A percentile compares a stretch with the other conserved stretches of the same genome.
Conservation (phyloP, 352 stramenopile genomes). For the Phytophthora pluvialis region DNA sequence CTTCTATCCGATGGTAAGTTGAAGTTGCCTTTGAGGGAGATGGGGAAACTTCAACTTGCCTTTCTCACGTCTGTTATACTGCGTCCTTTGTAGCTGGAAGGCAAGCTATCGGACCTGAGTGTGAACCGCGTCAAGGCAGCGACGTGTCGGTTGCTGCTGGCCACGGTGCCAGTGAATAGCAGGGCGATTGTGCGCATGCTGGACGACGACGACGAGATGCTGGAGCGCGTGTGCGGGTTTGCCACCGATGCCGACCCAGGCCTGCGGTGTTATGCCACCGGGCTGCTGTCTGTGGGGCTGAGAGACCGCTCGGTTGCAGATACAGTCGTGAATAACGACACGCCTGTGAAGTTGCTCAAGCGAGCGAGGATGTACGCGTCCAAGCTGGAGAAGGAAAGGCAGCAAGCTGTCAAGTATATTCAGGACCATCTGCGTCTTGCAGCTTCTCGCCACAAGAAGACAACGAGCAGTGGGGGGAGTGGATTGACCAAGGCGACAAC, state of each 20-base stretch:
- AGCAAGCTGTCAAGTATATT: conserved; percentile 82
- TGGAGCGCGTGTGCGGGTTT: conserved; percentile 78
- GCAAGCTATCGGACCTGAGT: conserved; percentile 67
- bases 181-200: conserved; percentile 76
- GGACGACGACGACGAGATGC: conserved; percentile 76
- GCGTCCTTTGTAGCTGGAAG: conserved; percentile 52
- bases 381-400: conserved; percentile 74
- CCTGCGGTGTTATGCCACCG: conserved; percentile 80
- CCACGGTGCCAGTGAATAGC: conserved; percentile 75
- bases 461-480: conserved; percentile 13
- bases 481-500: conserved; percentile 24
- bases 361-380: conserved; percentile 76
- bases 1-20: conserved; percentile 78
- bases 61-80: conserved; percentile 1
- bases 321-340: conserved; percentile 85
- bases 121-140: conserved; percentile 68
- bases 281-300: conserved; percentile 74
- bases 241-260: conserved; percentile 57
- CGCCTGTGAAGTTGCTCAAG: conserved; percentile 74
- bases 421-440: conserved; percentile 61
- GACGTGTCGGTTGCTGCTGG: conserved; percentile 74
- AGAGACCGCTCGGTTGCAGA: conserved; percentile 84
- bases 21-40: conserved; percentile 12
- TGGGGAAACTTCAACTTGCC: conserved; percentile 28
- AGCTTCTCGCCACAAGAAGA: conserved; percentile 44